Base-by-base conservation (phyloP, 163 green algal species). In the Trebouxiophyceae sp. region DNA sequence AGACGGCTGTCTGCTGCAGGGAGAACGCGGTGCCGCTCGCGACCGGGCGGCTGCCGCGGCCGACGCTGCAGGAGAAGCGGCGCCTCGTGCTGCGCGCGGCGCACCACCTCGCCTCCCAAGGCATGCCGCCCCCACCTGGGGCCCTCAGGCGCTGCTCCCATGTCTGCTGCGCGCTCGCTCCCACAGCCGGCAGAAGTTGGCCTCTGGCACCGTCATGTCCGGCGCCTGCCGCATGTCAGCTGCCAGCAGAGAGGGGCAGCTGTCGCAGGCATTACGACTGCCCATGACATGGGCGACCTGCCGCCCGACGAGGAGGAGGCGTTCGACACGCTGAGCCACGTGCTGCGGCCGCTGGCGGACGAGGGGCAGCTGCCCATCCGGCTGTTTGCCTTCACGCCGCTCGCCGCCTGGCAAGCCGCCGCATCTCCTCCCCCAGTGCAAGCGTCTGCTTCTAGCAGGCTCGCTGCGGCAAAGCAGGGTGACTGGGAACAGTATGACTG, bases 251-350 rank as follows among this genome's bases (percentile, higher is more conserved):
- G n/a, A n/a, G n/a, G n/a, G n/a, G n/a, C n/a, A n/a, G n/a, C n/a
- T n/a, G n/a, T 39, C 54, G 30, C 65, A 71, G 86, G 83, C 12
- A 70, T 92, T 5, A 92, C 85, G 0, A 74, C 62, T 12, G 72
- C 87, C 3, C 72, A 66, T 34, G 83, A 89, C 71, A 83, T 91
- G 80, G 82, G 84, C 20, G 57, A 68, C 54, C 46, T 84, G 57
- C 73, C 63, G 12, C 19, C 47, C 0, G 57, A 59, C 1, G 60
- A 60, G 23, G 58, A 79, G 20, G 68, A 70, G 12, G 63, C 65
- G 0, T 87, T 69, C 75, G 8, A 70, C 20, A 74, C 80, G 33
- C 33, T 86, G 66, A 73, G 83, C 57, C 67, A 60, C 66, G 66
- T 92, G 4, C 83, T 83, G 58, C 26, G 85, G 24, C 68, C 71